phyloP scores from a whole-genome alignment of 1,139 yeast genomes.

The Yamadazyma sp. region DNA sequence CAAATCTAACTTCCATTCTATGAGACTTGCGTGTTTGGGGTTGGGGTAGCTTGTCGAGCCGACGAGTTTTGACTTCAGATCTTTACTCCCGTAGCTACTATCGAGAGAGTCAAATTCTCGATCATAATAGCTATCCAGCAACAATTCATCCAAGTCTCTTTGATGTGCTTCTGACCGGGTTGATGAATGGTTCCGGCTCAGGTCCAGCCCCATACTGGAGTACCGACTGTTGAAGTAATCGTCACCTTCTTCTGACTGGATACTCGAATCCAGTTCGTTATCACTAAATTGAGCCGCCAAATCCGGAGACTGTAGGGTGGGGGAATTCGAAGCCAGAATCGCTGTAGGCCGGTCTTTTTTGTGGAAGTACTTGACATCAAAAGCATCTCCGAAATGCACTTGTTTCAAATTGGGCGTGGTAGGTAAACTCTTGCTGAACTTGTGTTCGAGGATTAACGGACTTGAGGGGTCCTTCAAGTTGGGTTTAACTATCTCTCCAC shows the following conservation, averaged over 20 bases:
- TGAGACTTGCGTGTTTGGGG: slow-evolving; percentile 19
- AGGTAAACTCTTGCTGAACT: slow-evolving; percentile 64
- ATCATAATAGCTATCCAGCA: slow-evolving; percentile 1
- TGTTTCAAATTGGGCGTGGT: slow-evolving; percentile 70
- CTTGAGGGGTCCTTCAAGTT: slow-evolving; percentile 48
- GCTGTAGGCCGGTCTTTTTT: slow-evolving; percentile 74
- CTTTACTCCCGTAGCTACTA: slow-evolving; percentile 9
- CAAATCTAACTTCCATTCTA: slow-evolving; percentile 51
- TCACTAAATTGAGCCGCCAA: slow-evolving; percentile 16
- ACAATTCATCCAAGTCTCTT: slow-evolving; percentile 19
- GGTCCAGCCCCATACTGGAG: slow-evolving; percentile 4
- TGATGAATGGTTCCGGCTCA: background rate
- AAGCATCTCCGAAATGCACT: slow-evolving; percentile 74
- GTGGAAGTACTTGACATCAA: slow-evolving; percentile 59
- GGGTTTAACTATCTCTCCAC: slow-evolving; percentile 79
- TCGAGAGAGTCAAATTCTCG: background rate
- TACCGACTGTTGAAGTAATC: slow-evolving; percentile 17
- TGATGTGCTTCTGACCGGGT: background rate
- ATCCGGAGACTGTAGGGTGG: slow-evolving; percentile 33
- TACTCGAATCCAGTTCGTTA: slow-evolving; percentile 4
- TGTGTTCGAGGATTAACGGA: slow-evolving; percentile 34
- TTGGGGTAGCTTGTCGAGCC: slow-evolving; percentile 27
- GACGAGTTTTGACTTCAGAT: slow-evolving; percentile 11
- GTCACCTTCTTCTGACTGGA: slow-evolving; percentile 7
- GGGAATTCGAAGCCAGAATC: slow-evolving; percentile 66